These are phyloP conservation scores for Pyrenula massariospora DNA, from an alignment of 495 filamentous ascomycete species.

Conservation along the genomic window DNA sequence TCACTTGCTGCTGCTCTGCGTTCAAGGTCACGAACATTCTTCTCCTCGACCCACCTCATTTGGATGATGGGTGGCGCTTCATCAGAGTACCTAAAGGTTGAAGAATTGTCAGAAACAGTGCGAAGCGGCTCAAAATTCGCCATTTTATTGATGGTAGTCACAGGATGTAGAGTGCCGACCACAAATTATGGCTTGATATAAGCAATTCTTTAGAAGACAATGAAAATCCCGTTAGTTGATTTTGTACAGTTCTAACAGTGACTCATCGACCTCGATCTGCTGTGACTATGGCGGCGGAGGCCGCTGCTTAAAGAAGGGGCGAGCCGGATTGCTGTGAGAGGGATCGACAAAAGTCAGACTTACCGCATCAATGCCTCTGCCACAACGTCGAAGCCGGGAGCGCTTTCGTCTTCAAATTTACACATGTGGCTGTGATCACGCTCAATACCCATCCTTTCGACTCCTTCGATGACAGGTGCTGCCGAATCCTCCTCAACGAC, in stretches of 20 bases:
- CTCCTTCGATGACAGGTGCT: conserved; percentile 60
- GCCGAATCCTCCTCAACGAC: conserved; percentile 71
- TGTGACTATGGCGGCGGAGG: too few relatives aligned
- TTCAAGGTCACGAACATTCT: conserved; percentile 33
- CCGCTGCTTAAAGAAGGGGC: too few relatives aligned
- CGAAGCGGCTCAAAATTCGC: too few relatives aligned
- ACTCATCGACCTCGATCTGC: too few relatives aligned
- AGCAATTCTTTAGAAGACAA: too few relatives aligned
- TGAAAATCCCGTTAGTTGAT: too few relatives aligned
- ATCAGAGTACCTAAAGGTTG: conserved; percentile 48
- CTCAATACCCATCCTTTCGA: conserved; percentile 67
- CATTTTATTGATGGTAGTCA: too few relatives aligned
- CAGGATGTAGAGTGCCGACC: too few relatives aligned
- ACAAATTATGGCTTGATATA: too few relatives aligned
- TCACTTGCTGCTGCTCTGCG: conserved; percentile 26
- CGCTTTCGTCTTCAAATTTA: conserved; percentile 63
- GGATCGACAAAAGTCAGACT: not conserved
- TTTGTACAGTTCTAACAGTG: too few relatives aligned
- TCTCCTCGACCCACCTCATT: conserved; percentile 53
- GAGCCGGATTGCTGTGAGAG: too few relatives aligned
- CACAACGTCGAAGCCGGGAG: conserved; percentile 65
- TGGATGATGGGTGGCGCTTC: conserved; percentile 45
- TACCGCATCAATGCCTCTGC: conserved; percentile 49
- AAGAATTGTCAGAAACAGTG: too few relatives aligned
- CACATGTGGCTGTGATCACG: conserved; percentile 81